Evolutionary conservation across 495 filamentous ascomycete genomes (phyloP), one percentile per base, ranked within the genome.

Genomic region (Penicillium pulvis): DNA sequence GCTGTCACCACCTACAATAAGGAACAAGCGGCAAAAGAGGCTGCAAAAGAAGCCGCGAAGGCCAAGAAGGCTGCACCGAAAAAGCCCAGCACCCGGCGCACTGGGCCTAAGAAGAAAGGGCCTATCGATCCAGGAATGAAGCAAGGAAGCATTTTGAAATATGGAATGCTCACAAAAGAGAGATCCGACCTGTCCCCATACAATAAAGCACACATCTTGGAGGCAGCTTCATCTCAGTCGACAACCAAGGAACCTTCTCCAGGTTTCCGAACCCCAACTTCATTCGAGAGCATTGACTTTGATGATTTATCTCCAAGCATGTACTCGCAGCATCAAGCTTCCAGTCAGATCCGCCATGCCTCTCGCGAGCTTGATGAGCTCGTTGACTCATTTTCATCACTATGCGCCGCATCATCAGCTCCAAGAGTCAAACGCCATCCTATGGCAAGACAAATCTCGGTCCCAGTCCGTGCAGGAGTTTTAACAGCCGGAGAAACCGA

Each of bases 1-100:
- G 81, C 84, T n/a, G 85, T 93, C 2, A 80, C 89, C 56, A 85
- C 85, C 23, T 98, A 91, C 85, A 87, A 96, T 60, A 85, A 85
- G 52, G 77, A 82, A 19, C 78, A 83, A 56, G 62, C 70, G 30
- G 53, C 44, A 20, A 71, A 67, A 31, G 61, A 59, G 56, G 61
- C 68, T 28, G 51, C 45, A 14, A 68, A 66, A 42, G 61, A 28
- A 55, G 61, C 70, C 39, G 46, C 46, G 11, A 65, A 64, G 35
- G 63, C 61, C 12, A 57, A 47, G 14, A 54, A 61, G 47, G 61
- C 68, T 42, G 63, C 69, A 1, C 62, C 51, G 7, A 53, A 72
- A 42, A 70, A 68, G 30, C 68, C 76, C 48, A 41, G 67, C 23
- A 59, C 53, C 41, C 69, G 72, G 30, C 74, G 69, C 31, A 61